phyloP scores from a whole-genome alignment of 768 basidiomycete genomes.

The Lactarius psammicola region DNA sequence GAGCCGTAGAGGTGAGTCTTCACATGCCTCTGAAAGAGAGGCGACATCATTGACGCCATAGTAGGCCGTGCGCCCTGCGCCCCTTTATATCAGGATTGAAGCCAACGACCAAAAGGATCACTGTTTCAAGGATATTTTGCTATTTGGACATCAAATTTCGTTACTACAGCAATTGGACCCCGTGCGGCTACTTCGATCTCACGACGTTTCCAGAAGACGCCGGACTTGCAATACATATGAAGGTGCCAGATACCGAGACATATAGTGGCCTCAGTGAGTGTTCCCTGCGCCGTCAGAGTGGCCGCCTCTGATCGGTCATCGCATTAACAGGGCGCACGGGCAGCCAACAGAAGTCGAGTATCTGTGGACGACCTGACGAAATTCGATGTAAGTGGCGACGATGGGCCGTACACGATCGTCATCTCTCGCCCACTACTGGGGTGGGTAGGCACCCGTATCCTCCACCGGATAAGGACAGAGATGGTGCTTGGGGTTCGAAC shows the following conservation, averaged over 20 bases:
- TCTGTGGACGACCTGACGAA: slow-evolving; percentile 3
- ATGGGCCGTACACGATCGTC: background rate
- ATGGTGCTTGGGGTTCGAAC: background rate
- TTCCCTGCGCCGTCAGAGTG: background rate
- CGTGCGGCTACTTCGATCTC: slow-evolving; percentile 4
- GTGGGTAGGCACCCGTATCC: background rate
- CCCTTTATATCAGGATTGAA: background rate
- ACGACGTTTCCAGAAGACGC: background rate
- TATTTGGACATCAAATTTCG: background rate
- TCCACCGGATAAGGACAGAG: background rate
- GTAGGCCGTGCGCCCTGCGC: background rate
- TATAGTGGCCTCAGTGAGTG: background rate
- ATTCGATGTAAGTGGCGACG: background rate
- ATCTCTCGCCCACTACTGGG: background rate
- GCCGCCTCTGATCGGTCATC: background rate
- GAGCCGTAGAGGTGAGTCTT: too few species aligned
- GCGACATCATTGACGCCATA: background rate
- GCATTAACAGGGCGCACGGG: background rate
- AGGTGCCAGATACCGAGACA: background rate
- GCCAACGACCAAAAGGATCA: too few species aligned
- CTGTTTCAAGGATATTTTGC: background rate
- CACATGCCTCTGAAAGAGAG: too few species aligned
- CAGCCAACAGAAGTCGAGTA: background rate
- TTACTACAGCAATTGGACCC: background rate
- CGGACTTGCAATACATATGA: background rate